Percentiles rank a stretch among this genome's conserved stretches.
These are phyloP conservation scores for Trametes gibbosa DNA, from an alignment of 768 basidiomycete genomes.

Conservation along the genomic window DNA sequence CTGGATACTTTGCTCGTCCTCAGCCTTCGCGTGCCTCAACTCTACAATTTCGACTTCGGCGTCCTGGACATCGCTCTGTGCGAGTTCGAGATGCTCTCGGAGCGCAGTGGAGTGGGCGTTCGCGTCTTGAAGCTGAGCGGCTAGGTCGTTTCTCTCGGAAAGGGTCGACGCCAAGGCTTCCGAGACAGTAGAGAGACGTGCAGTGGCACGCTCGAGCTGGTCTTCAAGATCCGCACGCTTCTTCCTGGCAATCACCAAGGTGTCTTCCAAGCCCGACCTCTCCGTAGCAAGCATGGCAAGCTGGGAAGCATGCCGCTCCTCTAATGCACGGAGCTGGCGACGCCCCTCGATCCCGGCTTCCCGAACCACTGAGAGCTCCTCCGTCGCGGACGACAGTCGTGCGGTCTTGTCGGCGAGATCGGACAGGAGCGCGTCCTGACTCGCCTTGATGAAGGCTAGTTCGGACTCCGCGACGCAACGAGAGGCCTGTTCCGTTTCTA, in stretches of 20 bases:
- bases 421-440: constrained; percentile 7
- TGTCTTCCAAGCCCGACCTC: constrained; percentile 4
- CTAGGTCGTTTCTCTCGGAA: constrained; percentile 2
- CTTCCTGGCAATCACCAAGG: constrained; percentile 5
- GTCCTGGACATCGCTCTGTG: constrained; percentile 19
- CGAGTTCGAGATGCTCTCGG: constrained; percentile 8
- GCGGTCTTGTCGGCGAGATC: constrained; percentile 28
- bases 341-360: neutral
- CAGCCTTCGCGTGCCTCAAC: constrained; percentile 32
- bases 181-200: neutral
- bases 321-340: neutral
- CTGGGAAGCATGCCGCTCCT: constrained; percentile 1
- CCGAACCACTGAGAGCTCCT: constrained; percentile 10
- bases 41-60: constrained; percentile 35
- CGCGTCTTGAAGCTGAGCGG: neutral
- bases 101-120: neutral
- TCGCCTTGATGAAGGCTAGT: neutral
- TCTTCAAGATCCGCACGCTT: neutral
- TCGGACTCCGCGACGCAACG: constrained; percentile 11
- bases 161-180: neutral
- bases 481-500: constrained; percentile 6
- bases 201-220: neutral
- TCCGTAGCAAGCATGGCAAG: constrained; percentile 8
- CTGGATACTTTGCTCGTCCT: constrained; percentile 36
- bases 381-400: constrained; percentile 25